A percentile compares a stretch with the other conserved stretches of the same genome.
These are phyloP conservation scores for Plenodomus biglobosus DNA, from an alignment of 2,329 filamentous ascomycete genomes.

Conservation along the genomic window DNA sequence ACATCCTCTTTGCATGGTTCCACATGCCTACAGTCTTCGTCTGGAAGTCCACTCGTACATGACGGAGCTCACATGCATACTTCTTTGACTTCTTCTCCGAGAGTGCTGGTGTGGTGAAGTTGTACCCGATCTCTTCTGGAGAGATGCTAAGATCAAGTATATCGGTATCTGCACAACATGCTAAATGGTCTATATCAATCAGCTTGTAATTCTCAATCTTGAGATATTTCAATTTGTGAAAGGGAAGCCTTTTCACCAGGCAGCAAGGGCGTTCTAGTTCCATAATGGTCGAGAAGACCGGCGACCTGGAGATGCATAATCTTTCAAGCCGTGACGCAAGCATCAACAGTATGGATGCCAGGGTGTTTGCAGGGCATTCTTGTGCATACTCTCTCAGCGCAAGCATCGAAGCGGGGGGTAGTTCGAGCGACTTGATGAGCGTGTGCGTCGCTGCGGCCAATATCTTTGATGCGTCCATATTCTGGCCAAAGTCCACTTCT, in stretches of 20 bases:
- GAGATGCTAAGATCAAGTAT: background rate
- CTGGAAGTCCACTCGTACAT: slow-evolving; percentile 17
- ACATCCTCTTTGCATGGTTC: slow-evolving; percentile 1
- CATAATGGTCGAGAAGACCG: background rate
- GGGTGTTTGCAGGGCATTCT: background rate
- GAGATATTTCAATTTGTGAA: background rate
- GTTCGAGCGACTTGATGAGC: slow-evolving; percentile 1
- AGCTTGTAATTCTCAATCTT: background rate
- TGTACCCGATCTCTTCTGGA: background rate
- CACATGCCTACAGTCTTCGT: slow-evolving; percentile 12
- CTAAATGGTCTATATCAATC: background rate
- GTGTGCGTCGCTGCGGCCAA: background rate
- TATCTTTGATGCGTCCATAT: background rate
- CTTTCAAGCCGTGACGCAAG: slow-evolving; percentile 8
- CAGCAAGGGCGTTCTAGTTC: background rate
- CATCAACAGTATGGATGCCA: slow-evolving; percentile 1
- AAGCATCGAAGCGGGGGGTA: slow-evolving; percentile 2
- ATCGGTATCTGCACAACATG: background rate
- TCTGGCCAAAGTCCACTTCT: background rate
- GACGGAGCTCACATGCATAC: slow-evolving; percentile 1
- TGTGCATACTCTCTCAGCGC: background rate
- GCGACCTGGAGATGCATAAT: slow-evolving; percentile 9
- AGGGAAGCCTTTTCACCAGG: background rate
- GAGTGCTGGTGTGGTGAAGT: background rate
- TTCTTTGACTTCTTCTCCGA: background rate